Conservation (phyloP, 257 asterid genomes). For the Marsdenia floribunda region DNA sequence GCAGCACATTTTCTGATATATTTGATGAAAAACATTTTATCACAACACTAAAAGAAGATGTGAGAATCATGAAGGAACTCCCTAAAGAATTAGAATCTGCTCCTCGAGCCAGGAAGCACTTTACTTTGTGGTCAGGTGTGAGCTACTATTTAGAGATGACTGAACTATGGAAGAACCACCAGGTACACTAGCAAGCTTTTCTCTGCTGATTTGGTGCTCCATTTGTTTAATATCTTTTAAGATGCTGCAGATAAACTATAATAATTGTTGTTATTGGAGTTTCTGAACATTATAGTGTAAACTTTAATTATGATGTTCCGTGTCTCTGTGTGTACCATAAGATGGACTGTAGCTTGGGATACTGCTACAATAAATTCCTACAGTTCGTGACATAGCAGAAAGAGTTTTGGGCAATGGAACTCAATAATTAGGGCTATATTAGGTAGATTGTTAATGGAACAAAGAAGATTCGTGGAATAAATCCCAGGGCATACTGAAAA, state of each 20-base stretch:
- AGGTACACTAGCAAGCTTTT: conserved; percentile 31
- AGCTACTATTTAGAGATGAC: conserved; percentile 78
- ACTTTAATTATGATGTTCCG: background rate
- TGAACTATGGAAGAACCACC: conserved; percentile 74
- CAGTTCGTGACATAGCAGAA: background rate
- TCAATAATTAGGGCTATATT: no score
- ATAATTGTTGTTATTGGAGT: background rate
- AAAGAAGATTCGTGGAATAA: no score
- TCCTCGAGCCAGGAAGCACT: conserved; percentile 92
- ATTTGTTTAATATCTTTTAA: background rate
- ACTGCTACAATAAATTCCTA: background rate
- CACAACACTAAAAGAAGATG: conserved; percentile 52
- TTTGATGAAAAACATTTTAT: conserved; percentile 84
- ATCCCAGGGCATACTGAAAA: no score
- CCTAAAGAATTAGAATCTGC: conserved; percentile 71
- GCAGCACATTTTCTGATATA: conserved; percentile 86
- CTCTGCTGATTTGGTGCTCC: background rate
- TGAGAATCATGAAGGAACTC: conserved; percentile 71
- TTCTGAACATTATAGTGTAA: background rate
- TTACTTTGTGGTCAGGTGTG: conserved; percentile 75
- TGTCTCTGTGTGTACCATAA: background rate
- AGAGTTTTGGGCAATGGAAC: no score
- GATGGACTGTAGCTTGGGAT: background rate
- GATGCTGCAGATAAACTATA: background rate
- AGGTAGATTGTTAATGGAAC: no score